Evolutionary conservation across 1,139 yeast genomes (phyloP).

Genomic region (Wickerhamomyces sp.): DNA sequence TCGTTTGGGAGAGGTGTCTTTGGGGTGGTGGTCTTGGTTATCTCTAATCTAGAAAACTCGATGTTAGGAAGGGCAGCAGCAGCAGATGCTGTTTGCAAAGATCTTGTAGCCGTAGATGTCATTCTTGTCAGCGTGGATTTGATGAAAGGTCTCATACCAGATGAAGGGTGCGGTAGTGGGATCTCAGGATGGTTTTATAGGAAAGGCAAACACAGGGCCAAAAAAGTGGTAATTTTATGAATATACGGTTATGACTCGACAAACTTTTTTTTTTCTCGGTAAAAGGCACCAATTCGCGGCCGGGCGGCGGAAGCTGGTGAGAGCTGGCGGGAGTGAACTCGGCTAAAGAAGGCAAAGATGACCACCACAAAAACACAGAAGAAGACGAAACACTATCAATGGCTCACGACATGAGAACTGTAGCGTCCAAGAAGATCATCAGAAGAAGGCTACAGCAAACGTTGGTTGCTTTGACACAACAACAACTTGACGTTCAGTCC

Average conservation of each 20-base stretch:
- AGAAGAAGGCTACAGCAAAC: slow-evolving; percentile 6
- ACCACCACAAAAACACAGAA: too few relatives aligned
- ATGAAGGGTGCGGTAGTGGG: too few relatives aligned
- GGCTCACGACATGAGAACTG: not conserved
- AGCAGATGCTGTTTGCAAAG: slow-evolving; percentile 5
- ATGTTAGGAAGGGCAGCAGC: slow-evolving; percentile 35
- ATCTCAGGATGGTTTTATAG: too few relatives aligned
- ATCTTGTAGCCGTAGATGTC: slow-evolving; percentile 3
- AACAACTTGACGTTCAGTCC: slow-evolving; percentile 19
- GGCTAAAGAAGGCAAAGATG: too few relatives aligned
- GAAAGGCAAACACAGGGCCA: too few relatives aligned
- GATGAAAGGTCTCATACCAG: slow-evolving; percentile 4
- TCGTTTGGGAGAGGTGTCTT: slow-evolving; percentile 67
- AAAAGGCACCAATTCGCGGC: too few relatives aligned
- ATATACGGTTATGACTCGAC: too few relatives aligned
- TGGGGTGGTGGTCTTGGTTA: slow-evolving; percentile 55
- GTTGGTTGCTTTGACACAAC: slow-evolving; percentile 3
- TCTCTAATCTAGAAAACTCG: slow-evolving; percentile 63
- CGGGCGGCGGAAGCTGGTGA: too few relatives aligned
- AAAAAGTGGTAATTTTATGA: too few relatives aligned
- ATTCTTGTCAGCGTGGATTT: not conserved
- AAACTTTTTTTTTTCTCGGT: too few relatives aligned
- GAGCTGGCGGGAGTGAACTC: too few relatives aligned
- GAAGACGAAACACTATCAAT: too few relatives aligned
- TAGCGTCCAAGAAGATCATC: slow-evolving; percentile 2